Conservation (phyloP, 2,329 filamentous ascomycete genomes). For the Xylariales sp. region DNA sequence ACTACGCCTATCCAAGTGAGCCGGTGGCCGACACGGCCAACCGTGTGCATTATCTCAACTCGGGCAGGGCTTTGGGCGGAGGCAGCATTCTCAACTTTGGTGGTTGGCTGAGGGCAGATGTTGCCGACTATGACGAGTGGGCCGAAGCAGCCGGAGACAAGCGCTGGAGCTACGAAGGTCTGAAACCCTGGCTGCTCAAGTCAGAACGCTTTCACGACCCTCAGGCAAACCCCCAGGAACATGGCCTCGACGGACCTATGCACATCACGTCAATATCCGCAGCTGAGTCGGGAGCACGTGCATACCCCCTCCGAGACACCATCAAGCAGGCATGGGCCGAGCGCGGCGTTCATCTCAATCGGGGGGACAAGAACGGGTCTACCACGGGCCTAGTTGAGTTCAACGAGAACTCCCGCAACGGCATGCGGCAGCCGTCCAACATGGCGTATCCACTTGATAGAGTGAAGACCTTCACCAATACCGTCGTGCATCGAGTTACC, state of each 20-base stretch:
- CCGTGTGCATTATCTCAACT: no score
- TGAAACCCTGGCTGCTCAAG: conserved; percentile 41
- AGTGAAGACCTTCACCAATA: conserved; percentile 14
- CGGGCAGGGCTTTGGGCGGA: no score
- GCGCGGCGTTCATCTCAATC: conserved; percentile 26
- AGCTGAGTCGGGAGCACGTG: conserved; percentile 20
- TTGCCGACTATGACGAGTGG: conserved; percentile 11
- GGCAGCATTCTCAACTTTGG: no score
- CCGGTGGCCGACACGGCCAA: no score
- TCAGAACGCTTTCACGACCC: conserved; percentile 25
- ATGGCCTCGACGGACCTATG: conserved; percentile 26
- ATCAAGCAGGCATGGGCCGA: conserved; percentile 34
- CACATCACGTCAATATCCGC: conserved; percentile 20
- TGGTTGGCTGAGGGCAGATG: no score
- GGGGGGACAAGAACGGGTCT: conserved; percentile 21
- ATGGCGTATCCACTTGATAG: conserved; percentile 14
- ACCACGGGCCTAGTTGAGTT: conserved; percentile 28
- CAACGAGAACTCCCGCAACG: conserved; percentile 14
- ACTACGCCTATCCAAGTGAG: no score
- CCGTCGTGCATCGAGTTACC: conserved; percentile 10
- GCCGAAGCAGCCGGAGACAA: conserved; percentile 13
- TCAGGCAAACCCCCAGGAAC: conserved; percentile 24
- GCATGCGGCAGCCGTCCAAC: conserved; percentile 15
- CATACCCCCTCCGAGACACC: conserved; percentile 31
- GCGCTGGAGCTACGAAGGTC: conserved; percentile 38